Base-by-base conservation (phyloP, 2,329 filamentous ascomycete species). In the Pyricularia sp. region DNA sequence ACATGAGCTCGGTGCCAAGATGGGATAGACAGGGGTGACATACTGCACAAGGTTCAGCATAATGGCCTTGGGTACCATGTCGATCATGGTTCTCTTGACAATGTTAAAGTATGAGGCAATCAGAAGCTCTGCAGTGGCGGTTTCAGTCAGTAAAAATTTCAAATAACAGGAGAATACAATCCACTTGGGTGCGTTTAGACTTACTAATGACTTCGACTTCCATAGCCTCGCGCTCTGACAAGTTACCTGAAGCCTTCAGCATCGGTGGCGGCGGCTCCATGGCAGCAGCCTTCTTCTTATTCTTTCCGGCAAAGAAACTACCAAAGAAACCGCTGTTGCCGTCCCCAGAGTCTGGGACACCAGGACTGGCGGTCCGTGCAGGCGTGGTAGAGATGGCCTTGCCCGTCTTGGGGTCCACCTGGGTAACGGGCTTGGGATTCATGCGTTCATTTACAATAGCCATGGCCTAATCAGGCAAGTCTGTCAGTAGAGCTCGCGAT, bases 251-350 rank as follows among this genome's bases (percentile, higher is more conserved):
- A 42, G 95, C 95, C 84, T 97, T 99, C 69, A 99, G 88, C 61
- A 89, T 94, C 33, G 95, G 88, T 71, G 95, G 95, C 58, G 95
- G 95, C 17, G 95, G 85, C 79, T 99, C 95, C 95, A 99, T 99
- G 65, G 94, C 94, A n/a, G 95, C 95, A 82, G 97, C 96, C 90
- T 97, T 98, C 88, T 99, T 99, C 89, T 98, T 99, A 84, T 98
- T 99, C 88, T 98, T 99, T 77, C 92, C 94, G 12, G 95, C 93
- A 78, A 97, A 99, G 87, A 99, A 99, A 76, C 92, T 97, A 74
- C 95, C 95, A 75, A 99, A 99, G 86, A 99, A 99, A 55, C 94
- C 93, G 70, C 86, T 83, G 77, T 92, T 92, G 50, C 82, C 80
- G 23, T 72, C 65, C 64, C 82, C 80, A 61, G 77, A 73, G 63